Conservation (phyloP, 176 grass and related monocot species). For the Avena atlantica region DNA sequence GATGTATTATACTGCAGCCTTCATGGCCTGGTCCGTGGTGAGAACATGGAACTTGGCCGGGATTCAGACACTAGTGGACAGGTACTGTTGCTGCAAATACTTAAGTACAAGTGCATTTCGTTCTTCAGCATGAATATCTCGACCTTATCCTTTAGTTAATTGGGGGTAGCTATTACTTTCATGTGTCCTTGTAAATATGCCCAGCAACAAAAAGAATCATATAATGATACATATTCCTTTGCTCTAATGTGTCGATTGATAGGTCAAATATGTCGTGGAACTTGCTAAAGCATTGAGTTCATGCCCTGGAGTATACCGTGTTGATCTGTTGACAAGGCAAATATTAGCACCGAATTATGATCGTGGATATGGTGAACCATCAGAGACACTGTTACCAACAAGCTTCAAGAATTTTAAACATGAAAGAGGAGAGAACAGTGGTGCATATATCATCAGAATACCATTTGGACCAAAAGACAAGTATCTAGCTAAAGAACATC, state of each 20-base stretch:
- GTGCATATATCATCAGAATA: conserved; percentile 79
- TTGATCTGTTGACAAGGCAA: conserved; percentile 81
- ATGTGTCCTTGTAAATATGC: conserved; percentile 31
- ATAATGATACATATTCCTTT: conserved; percentile 29
- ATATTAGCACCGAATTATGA: conserved; percentile 73
- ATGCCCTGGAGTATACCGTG: conserved; percentile 81
- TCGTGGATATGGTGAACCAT: conserved; percentile 67
- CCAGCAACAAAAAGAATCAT: conserved; percentile 18
- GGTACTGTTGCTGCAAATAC: conserved; percentile 48
- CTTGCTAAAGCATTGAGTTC: conserved; percentile 88
- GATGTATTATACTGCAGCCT: conserved; percentile 58
- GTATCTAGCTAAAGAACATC: conserved; percentile 79
- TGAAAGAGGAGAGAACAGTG: conserved; percentile 79
- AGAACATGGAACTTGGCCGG: conserved; percentile 91
- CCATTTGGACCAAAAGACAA: conserved; percentile 86
- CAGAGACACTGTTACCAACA: conserved; percentile 60
- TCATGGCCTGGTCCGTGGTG: conserved; percentile 84
- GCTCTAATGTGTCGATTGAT: conserved; percentile 42
- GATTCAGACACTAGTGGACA: conserved; percentile 92
- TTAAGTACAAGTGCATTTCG: background rate
- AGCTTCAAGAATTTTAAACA: conserved; percentile 63
- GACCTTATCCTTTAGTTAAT: conserved; percentile 27
- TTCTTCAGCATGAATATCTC: conserved; percentile 24
- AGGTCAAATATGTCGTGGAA: conserved; percentile 94
- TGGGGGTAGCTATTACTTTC: conserved; percentile 10